phyloP scores from a whole-genome alignment of 371 early-diverging fungal species.

The Mortierella sp. region DNA sequence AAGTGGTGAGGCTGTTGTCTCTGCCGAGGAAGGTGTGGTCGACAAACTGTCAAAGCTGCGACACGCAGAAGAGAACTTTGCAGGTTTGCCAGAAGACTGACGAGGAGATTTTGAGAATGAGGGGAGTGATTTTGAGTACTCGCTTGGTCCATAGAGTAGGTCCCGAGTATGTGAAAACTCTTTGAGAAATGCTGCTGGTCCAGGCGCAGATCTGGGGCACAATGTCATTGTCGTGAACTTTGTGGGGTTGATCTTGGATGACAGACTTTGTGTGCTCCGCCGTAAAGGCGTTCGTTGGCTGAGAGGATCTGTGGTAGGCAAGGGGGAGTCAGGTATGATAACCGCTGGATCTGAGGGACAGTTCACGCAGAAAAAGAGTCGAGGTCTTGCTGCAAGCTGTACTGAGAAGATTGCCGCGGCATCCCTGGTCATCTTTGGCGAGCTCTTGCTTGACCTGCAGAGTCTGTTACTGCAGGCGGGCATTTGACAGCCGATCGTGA shows the following conservation, averaged over 20 bases:
- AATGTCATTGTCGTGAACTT: neutral
- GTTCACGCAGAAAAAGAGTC: constrained; percentile 61
- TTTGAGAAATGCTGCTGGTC: constrained; percentile 13
- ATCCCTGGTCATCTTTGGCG: constrained; percentile 62
- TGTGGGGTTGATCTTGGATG: constrained; percentile 8
- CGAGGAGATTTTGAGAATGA: constrained; percentile 22
- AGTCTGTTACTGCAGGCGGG: constrained; percentile 60
- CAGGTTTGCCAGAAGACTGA: constrained; percentile 12
- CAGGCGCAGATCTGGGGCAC: constrained; percentile 19
- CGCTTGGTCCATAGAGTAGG: constrained; percentile 29
- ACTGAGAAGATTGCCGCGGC: constrained; percentile 71
- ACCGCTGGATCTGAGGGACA: constrained; percentile 59
- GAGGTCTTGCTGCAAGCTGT: constrained; percentile 67
- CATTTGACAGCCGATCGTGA: constrained; percentile 65
- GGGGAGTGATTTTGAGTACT: constrained; percentile 40
- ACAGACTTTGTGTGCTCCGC: constrained; percentile 3
- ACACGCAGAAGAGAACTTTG: neutral
- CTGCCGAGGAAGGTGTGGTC: neutral
- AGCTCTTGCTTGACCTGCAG: constrained; percentile 61
- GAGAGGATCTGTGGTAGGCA: constrained; percentile 2
- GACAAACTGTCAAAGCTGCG: neutral
- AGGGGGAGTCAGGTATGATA: constrained; percentile 36
- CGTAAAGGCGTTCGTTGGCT: neutral
- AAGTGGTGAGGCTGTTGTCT: constrained; percentile 3
- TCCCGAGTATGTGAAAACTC: constrained; percentile 25